Base-by-base conservation (phyloP, 2,329 filamentous ascomycete genomes). In the Bipolaris victoriae region DNA sequence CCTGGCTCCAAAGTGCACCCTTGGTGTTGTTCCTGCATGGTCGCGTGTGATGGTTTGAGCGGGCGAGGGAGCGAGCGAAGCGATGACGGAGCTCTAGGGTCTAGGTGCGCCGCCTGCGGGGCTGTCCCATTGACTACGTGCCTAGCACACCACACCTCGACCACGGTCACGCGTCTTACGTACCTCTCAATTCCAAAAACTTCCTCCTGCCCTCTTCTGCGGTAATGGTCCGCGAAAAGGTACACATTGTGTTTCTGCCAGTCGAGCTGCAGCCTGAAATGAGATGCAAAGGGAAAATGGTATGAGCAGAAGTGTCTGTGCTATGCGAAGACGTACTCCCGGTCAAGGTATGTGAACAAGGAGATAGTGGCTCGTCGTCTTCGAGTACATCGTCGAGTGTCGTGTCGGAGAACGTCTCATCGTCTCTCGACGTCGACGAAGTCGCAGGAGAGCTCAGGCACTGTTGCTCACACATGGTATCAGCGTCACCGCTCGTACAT, bases 191-290 rank as follows among this genome's bases (percentile, higher is more conserved):
- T 24, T 50, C 59, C 26, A 56, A 44, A 18, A 48, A 57, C 13
- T 24, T 24, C 22, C 22, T 26, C 15, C 33, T 53, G 47, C 40
- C 26, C 50, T 49, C 43, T 60, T 49, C 62, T 52, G 67, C 68
- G 5, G 71, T 70, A 18, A 74, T 62, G 26, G 69, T 64, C n/a
- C 56, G 59, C 35, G 70, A 65, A 49, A 62, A 67, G 46, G 67
- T 68, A 54, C 66, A 72, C 73, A 76, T 76, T 48, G 33, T 33
- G 36, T 3, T n/a, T 61, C 73, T 57, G 9, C 56, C 65, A 39
- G 61, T 60, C 11, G 64, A 54, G 56, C 64, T 71, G 60, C 74
- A 76, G 41, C 61, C 72, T 11, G 67, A 65, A 24, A 70, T 48
- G 41, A 71, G 66, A 58, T 71, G 66, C 39, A 69, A 53, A 1